Evolutionary conservation across 306 rosid genomes (phyloP).

Genomic region (Medicago ruthenica): DNA sequence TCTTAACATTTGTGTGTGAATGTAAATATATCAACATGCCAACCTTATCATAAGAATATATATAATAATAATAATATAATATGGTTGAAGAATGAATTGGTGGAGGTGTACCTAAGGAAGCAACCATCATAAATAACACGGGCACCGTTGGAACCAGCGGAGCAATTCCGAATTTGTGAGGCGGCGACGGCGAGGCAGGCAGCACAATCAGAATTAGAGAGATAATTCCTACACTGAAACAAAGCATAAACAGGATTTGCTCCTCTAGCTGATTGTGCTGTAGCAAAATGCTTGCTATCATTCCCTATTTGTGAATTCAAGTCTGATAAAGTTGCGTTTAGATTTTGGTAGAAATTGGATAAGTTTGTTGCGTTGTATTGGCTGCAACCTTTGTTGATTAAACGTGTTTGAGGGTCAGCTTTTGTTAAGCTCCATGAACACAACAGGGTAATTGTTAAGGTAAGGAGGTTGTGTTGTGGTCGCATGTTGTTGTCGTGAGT

Average conservation of each 20-base stretch:
- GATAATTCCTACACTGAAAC: conserved; percentile 70
- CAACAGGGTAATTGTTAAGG: background rate
- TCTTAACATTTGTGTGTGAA: background rate
- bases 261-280: conserved; percentile 49
- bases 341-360: conserved; percentile 52
- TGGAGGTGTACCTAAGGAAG: conserved; percentile 64
- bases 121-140: conserved; percentile 81
- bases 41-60: background rate
- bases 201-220: conserved; percentile 56
- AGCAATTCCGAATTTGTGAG: conserved; percentile 64
- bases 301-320: conserved; percentile 42
- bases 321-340: conserved; percentile 54
- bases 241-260: conserved; percentile 57
- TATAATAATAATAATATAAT: background rate
- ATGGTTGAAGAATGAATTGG: background rate
- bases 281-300: conserved; percentile 53
- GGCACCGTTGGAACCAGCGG: conserved; percentile 71
- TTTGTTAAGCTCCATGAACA: conserved; percentile 25
- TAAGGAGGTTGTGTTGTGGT: background rate
- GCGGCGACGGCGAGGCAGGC: conserved; percentile 56
- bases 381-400: conserved; percentile 70
- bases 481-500: conserved; percentile 21
- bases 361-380: conserved; percentile 61
- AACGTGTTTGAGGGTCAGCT: conserved; percentile 56
- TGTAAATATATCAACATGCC: background rate